Conservation (phyloP, 2,329 filamentous ascomycete genomes). For the Colletotrichum sp. region DNA sequence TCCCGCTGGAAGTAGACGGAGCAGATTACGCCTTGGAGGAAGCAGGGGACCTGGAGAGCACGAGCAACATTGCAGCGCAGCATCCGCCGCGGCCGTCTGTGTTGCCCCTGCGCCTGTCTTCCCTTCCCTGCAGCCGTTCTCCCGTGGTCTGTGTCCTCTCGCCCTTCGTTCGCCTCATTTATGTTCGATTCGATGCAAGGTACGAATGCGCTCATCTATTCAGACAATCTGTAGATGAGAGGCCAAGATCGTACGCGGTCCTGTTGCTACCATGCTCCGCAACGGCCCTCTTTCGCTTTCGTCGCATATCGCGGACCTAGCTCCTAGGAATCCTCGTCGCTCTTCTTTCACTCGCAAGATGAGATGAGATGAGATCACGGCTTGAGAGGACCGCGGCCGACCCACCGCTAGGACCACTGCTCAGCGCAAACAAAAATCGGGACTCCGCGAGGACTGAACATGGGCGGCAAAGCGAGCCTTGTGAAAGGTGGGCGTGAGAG, state of each 20-base stretch:
- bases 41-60: conserved; percentile 15
- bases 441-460: conserved; percentile 5
- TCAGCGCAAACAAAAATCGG: conserved; percentile 9
- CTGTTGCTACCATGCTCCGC: conserved; percentile 3
- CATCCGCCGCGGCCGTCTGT: conserved; percentile 15
- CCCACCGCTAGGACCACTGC: conserved; percentile 21
- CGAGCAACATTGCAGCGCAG: conserved; percentile 18
- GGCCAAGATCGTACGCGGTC: conserved; percentile 1
- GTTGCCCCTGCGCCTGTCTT: conserved; percentile 21
- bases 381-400: conserved; percentile 24
- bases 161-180: conserved; percentile 18
- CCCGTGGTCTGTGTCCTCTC: conserved; percentile 23
- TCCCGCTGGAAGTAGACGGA: background rate
- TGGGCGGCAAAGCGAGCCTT: conserved; percentile 42
- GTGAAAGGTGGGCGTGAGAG: conserved; percentile 38
- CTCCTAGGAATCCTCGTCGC: background rate
- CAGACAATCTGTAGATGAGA: background rate
- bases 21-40: background rate
- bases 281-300: background rate
- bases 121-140: conserved; percentile 23
- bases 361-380: conserved; percentile 20
- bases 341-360: background rate
- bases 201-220: conserved; percentile 1
- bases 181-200: conserved; percentile 18
- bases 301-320: conserved; percentile 14